These are phyloP conservation scores for Xylaria sp. DNA, from an alignment of 2,329 filamentous ascomycete species.

Conservation along the genomic window DNA sequence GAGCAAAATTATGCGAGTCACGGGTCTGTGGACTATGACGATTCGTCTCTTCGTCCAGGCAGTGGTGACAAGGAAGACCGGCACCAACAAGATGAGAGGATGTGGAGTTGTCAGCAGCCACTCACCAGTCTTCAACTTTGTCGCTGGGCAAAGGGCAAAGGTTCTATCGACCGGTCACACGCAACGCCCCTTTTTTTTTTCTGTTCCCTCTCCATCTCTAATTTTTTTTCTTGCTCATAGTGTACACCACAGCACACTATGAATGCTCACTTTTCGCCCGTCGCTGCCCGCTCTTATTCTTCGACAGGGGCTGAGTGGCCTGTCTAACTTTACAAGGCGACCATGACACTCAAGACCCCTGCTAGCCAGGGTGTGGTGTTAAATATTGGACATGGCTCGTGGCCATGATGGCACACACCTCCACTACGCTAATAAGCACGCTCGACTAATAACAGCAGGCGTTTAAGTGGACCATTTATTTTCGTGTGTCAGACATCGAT, in stretches of 20 bases:
- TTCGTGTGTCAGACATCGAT: slow-evolving; percentile 61
- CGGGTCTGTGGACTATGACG: slow-evolving; percentile 49
- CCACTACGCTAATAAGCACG: slow-evolving; percentile 32
- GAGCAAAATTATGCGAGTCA: slow-evolving; percentile 50
- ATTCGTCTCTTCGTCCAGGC: slow-evolving; percentile 47
- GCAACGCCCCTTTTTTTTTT: slow-evolving; percentile 42
- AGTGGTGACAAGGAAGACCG: slow-evolving; percentile 41
- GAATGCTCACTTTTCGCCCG: slow-evolving; percentile 29
- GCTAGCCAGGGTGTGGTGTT: slow-evolving; percentile 44
- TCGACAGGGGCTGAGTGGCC: slow-evolving; percentile 37
- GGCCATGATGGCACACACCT: slow-evolving; percentile 41
- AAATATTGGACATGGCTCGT: slow-evolving; percentile 45
- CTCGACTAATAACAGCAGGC: slow-evolving; percentile 38
- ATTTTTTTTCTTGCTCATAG: slow-evolving; percentile 39
- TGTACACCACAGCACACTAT: slow-evolving; percentile 4
- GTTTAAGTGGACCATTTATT: slow-evolving; percentile 53
- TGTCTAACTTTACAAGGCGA: slow-evolving; percentile 27
- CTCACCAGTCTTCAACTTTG: slow-evolving; percentile 27
- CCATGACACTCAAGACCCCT: slow-evolving; percentile 28
- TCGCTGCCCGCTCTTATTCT: slow-evolving; percentile 23
- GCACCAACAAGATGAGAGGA: slow-evolving; percentile 45
- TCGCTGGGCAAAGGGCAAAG: slow-evolving; percentile 5
- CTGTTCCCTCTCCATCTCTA: slow-evolving; percentile 20
- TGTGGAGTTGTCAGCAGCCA: slow-evolving; percentile 47
- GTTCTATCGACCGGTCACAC: slow-evolving; percentile 42